Evolutionary conservation across 169 alveolate species (phyloP).

Genomic region (Eimeria tenella): DNA sequence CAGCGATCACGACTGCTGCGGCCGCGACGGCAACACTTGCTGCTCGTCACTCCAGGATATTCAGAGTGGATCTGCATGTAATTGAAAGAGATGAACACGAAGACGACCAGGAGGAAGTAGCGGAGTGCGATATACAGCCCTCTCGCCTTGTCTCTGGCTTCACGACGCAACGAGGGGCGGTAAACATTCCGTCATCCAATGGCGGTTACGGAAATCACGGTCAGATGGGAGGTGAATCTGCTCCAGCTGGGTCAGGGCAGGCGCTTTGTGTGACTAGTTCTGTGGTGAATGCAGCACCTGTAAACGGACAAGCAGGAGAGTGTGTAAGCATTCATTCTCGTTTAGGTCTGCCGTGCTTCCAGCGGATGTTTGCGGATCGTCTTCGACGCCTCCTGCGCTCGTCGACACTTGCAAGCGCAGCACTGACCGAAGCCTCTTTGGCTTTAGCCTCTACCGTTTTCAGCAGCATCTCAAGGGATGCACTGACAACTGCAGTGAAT

Average conservation of each 20-base stretch:
- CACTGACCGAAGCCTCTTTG: slow-evolving; percentile 60
- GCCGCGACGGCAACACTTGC: slow-evolving; percentile 75
- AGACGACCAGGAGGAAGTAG: slow-evolving; percentile 64
- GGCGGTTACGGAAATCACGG: background rate
- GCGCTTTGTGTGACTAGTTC: slow-evolving; percentile 26
- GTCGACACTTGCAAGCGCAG: slow-evolving; percentile 48
- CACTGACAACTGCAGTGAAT: slow-evolving; percentile 29
- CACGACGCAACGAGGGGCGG: slow-evolving; percentile 21
- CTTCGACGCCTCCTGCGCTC: slow-evolving; percentile 52
- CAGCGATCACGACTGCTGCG: slow-evolving; percentile 71
- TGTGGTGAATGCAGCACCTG: background rate
- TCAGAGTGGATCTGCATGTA: slow-evolving; percentile 65
- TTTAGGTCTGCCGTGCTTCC: slow-evolving; percentile 27
- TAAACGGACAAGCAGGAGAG: background rate
- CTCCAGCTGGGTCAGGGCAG: background rate
- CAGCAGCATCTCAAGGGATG: slow-evolving; percentile 39
- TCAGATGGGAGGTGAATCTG: slow-evolving; percentile 13
- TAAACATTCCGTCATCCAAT: background rate
- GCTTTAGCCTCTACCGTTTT: slow-evolving; percentile 33
- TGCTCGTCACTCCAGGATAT: slow-evolving; percentile 66
- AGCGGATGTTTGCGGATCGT: slow-evolving; percentile 40
- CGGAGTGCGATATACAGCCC: slow-evolving; percentile 26
- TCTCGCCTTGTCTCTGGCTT: slow-evolving; percentile 11
- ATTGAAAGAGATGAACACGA: slow-evolving; percentile 69
- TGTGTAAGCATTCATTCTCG: background rate